Evolutionary conservation across 108 stramenopile genomes (phyloP).

Genomic region (Aureococcus anophagefferens): DNA sequence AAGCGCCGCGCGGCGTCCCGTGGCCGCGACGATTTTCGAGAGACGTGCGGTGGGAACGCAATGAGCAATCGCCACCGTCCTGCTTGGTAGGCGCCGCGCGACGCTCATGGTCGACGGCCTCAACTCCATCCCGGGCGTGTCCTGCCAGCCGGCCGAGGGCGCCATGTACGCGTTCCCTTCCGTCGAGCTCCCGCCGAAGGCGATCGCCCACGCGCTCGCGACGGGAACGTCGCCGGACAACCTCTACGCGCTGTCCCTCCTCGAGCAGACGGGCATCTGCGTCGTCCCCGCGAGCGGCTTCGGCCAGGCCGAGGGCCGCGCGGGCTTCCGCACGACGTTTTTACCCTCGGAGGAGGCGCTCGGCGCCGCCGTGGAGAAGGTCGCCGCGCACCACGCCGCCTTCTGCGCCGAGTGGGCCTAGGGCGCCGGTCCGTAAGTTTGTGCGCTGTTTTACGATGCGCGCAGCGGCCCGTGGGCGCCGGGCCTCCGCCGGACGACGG

Average conservation of each 20-base stretch:
- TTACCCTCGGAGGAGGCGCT: constrained; percentile 75
- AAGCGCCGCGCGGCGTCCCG: no score
- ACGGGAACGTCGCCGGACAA: constrained; percentile 73
- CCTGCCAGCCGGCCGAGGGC: constrained; percentile 79
- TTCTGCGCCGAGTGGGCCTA: no score
- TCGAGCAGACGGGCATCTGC: constrained; percentile 82
- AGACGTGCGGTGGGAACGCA: no score
- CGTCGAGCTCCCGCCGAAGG: constrained; percentile 66
- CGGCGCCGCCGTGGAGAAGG: constrained; percentile 32
- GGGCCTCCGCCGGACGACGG: no score
- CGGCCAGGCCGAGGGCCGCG: constrained; percentile 78
- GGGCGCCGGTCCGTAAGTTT: no score
- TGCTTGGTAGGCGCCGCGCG: no score
- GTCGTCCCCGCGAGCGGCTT: constrained; percentile 95
- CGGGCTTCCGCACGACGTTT: constrained; percentile 93
- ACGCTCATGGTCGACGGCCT: constrained; percentile 63
- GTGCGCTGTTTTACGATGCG: no score
- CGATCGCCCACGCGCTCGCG: constrained; percentile 57
- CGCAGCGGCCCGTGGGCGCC: no score
- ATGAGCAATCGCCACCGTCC: no score
- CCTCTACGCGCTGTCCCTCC: constrained; percentile 74
- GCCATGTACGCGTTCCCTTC: constrained; percentile 92
- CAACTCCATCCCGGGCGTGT: constrained; percentile 74
- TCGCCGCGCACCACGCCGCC: no score
- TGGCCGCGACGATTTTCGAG: no score